Conservation (phyloP, 768 basidiomycete genomes). For the Suillus plorans region DNA sequence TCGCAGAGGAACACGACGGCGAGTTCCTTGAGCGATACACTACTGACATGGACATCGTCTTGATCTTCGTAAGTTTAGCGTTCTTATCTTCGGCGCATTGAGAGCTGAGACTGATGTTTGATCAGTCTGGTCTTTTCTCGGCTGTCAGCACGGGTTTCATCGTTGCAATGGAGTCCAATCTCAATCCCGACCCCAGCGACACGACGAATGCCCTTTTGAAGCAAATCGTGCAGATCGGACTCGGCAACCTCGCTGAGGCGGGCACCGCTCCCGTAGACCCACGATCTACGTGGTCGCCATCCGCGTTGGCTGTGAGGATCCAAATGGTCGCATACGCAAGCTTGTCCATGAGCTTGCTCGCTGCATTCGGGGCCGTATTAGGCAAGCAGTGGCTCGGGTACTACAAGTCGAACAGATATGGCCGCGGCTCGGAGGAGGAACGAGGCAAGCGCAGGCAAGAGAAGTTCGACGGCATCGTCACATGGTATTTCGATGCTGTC, state of each 20-base stretch:
- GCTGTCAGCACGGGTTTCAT: conserved; percentile 15
- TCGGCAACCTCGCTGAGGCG: conserved; percentile 4
- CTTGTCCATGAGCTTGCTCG: conserved; percentile 12
- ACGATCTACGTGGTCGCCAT: not conserved
- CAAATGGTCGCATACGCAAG: conserved; percentile 15
- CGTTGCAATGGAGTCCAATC: conserved; percentile 7
- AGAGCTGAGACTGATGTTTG: not conserved
- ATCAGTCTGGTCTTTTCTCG: conserved; percentile 16
- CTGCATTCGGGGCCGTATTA: conserved; percentile 15
- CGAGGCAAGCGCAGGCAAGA: conserved; percentile 10
- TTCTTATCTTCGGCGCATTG: not conserved
- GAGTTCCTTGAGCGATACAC: conserved; percentile 17
- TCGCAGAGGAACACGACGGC: conserved; percentile 16
- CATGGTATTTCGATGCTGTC: conserved; percentile 14
- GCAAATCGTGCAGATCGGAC: conserved; percentile 8
- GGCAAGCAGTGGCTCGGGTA: conserved; percentile 17
- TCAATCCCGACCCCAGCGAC: conserved; percentile 12
- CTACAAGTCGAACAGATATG: not conserved
- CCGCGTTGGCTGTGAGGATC: not conserved
- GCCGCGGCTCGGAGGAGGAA: conserved; percentile 9
- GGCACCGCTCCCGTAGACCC: not conserved
- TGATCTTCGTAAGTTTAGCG: conserved; percentile 18
- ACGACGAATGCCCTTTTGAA: conserved; percentile 15
- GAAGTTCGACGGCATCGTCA: conserved; percentile 10
- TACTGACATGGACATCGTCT: conserved; percentile 16